Percentiles rank a stretch among this genome's conserved stretches.
Evolutionary conservation across 2,329 filamentous ascomycete species (phyloP).

Genomic region (Pseudogymnoascus sp.): DNA sequence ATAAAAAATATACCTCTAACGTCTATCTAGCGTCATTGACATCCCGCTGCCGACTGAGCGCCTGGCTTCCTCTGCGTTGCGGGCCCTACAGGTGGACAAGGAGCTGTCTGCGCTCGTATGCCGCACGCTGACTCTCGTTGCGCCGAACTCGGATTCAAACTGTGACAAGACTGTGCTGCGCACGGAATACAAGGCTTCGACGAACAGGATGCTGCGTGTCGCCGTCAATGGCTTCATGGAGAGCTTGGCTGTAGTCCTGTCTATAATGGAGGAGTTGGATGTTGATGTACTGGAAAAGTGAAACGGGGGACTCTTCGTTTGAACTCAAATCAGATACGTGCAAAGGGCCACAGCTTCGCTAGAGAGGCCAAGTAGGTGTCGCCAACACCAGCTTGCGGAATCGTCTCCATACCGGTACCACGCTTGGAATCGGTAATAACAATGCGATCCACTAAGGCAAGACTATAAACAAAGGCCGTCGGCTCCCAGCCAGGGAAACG

Average conservation of each 20-base stretch:
- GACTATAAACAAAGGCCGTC: neutral
- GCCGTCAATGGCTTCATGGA: conserved; percentile 97
- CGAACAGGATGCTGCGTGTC: conserved; percentile 92
- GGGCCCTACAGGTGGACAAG: conserved; percentile 72
- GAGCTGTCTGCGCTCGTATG: conserved; percentile 81
- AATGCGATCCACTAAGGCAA: neutral
- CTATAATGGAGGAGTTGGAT: conserved; percentile 86
- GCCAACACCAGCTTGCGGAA: neutral
- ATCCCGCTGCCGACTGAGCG: conserved; percentile 69
- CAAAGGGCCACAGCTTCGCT: neutral
- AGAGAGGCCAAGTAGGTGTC: neutral
- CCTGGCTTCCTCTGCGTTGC: conserved; percentile 67
- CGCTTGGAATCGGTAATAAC: neutral
- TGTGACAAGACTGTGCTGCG: conserved; percentile 47
- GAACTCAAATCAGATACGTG: neutral
- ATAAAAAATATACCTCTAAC: neutral
- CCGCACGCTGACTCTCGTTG: conserved; percentile 55
- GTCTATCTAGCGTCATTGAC: conserved; percentile 20
- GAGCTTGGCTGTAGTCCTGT: conserved; percentile 71
- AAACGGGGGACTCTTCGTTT: neutral
- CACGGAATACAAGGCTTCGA: conserved; percentile 76
- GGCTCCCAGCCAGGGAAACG: no score
- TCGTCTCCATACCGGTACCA: neutral
- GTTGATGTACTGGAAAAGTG: conserved; percentile 59
- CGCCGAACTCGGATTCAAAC: conserved; percentile 21